Base-by-base conservation (phyloP, 202 grass and related monocot species). In the Bolboschoenoplectus hybrid region DNA sequence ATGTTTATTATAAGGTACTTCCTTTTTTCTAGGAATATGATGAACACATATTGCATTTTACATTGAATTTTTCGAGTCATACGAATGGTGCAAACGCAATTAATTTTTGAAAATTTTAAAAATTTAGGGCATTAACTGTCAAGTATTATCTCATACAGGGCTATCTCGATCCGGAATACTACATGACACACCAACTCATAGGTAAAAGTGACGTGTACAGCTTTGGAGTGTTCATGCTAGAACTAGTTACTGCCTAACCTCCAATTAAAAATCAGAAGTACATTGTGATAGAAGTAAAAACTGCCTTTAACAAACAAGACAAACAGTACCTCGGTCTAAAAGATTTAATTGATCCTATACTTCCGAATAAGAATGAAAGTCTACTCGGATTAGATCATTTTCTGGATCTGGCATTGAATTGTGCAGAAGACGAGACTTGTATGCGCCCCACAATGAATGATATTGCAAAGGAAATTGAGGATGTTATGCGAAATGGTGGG, bases 131-230 rank as follows among this genome's bases (percentile, higher is more conserved):
- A 71, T 74, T 82, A 60, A 32, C 34, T 72, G 10, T 61, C 58
- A 53, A 56, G 7, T 85, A 75, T 7, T 11, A 49, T 16, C 44
- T 19, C 19, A 64, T 89, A 74, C 82, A 94, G 94, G 94, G 94
- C 16, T 97, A 97, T 87, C 91, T 97, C 4, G 91, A 94, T 74
- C 94, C 92, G 0, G 94, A 97, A 56, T 94, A 94, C 89, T 97
- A 91, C 73, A 88, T 91, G 85, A 94, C 92, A 0, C 92, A 97
- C 32, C 92, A 93, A 49, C 80, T 97, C 14, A 94, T 92, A 4
- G 91, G 89, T 1, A 97, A 97, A 79, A 97, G 92, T 57, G 92
- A 97, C 53, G 94, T 94, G 46, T 97, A 97, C 16, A 97, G 92
- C 78, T 97, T 94, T 11, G 92, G 94, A 0, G 91, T 97, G 56